Evolutionary conservation across 192 early-diverging fungal species (phyloP), one percentile per base, ranked within the genome.

Genomic region (Coemansia umbellata): DNA sequence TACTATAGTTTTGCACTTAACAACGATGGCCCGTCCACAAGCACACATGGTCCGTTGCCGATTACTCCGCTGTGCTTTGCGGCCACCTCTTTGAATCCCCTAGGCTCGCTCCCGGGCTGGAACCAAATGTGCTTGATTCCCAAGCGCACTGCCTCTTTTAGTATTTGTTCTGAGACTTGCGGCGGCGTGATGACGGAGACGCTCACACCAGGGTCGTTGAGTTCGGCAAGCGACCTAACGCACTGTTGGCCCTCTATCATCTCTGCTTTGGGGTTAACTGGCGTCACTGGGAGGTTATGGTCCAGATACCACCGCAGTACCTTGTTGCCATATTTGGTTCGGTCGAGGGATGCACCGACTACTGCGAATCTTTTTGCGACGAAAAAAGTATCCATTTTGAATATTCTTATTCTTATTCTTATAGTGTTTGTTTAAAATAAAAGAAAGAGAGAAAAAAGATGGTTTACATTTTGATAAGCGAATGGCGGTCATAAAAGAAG

Each of bases 271-370:
- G 66, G 59, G 27, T 69, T 69, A 37, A 69, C 33, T 3, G 58
- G 58, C 1, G 44, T 44, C 5, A 62, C 66, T 8, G 53, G 31
- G 9, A 69, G 18, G 11, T 50, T 36, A 31, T 58, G 40, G 13
- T 57, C 40, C 0, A 57, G 30, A 50, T 86, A 91, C 87, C 89
- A 94, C 28, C 75, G 63, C 23, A 94, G 80, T 8, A 94, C 87
- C 52, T 82, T 85, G 80, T 92, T 89, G 37, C 92, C 92, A 68
- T 84, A 91, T 75, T 95, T 95, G 30, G 80, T 35, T 10, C 64
- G 74, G 55, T 89, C 83, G 26, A 63, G 60, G 22, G 81, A 84
- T 4, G 92, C 92, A 11, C 92, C 92, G 4, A 91, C 90, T 41
- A 89, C 85, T 9, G 85, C 87, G 53, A 80, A 88, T 33, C 78